phyloP scores from a whole-genome alignment of 169 alveolate genomes.

The Theileria sp. region DNA sequence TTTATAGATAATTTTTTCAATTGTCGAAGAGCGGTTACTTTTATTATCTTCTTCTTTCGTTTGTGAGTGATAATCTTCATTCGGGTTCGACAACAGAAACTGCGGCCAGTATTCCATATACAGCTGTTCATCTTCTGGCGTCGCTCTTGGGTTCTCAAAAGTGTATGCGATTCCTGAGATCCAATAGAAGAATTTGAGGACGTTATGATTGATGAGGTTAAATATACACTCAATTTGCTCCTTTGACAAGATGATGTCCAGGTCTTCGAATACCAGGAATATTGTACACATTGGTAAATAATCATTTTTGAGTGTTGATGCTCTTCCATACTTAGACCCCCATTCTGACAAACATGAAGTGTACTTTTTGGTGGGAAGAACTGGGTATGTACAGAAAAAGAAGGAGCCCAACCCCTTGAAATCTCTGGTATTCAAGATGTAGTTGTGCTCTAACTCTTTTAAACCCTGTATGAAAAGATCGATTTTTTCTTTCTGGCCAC shows the following conservation, averaged over 20 bases:
- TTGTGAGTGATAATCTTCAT: constrained; percentile 3
- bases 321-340: constrained; percentile 59
- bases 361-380: constrained; percentile 23
- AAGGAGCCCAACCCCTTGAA: constrained; percentile 51
- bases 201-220: constrained; percentile 43
- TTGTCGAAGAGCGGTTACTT: not conserved
- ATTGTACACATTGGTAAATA: constrained; percentile 55
- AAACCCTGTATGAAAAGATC: constrained; percentile 38
- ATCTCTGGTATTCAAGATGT: constrained; percentile 57
- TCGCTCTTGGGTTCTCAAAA: constrained; percentile 57
- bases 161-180: constrained; percentile 50
- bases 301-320: not conserved
- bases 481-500: constrained; percentile 16
- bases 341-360: constrained; percentile 61
- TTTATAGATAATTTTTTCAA: not conserved
- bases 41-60: not conserved
- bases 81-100: constrained; percentile 36
- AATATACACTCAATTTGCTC: constrained; percentile 53
- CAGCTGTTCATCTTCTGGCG: constrained; percentile 30
- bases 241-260: constrained; percentile 38
- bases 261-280: constrained; percentile 41
- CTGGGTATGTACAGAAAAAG: constrained; percentile 61
- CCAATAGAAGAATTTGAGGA: constrained; percentile 44
- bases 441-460: constrained; percentile 50
- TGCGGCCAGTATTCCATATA: constrained; percentile 71